phyloP scores from a whole-genome alignment of 2,329 filamentous ascomycete species.

The Aureobasidium lini region DNA sequence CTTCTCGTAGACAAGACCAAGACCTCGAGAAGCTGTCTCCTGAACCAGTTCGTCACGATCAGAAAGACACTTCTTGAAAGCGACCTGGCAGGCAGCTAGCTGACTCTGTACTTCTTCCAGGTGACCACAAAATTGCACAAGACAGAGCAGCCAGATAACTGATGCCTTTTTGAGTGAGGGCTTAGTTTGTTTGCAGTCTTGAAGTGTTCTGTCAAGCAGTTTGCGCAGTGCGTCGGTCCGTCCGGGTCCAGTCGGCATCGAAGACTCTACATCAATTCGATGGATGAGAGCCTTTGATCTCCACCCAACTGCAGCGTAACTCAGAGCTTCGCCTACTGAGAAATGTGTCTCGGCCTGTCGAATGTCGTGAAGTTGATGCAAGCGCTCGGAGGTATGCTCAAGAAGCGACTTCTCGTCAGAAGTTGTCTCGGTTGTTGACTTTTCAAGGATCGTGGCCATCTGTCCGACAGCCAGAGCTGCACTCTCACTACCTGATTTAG shows the following conservation, averaged over 20 bases:
- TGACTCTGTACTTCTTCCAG: conserved; percentile 64
- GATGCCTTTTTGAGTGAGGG: conserved; percentile 85
- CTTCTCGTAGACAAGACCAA: conserved; percentile 90
- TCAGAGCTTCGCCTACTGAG: conserved; percentile 79
- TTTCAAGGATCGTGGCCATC: conserved; percentile 57
- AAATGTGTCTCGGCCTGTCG: conserved; percentile 86
- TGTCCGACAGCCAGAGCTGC: conserved; percentile 76
- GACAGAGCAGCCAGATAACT: conserved; percentile 87
- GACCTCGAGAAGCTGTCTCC: conserved; percentile 83
- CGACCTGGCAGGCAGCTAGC: conserved; percentile 71
- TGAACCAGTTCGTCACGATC: conserved; percentile 92
- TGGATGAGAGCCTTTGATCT: conserved; percentile 70
- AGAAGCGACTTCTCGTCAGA: conserved; percentile 36
- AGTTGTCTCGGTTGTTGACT: conserved; percentile 30
- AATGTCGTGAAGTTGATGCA: conserved; percentile 75
- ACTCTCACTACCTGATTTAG: conserved; percentile 73
- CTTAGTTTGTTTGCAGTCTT: conserved; percentile 74
- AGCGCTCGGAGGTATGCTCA: conserved; percentile 53
- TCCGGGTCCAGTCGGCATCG: conserved; percentile 35
- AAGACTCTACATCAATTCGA: conserved; percentile 64
- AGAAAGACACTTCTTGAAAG: conserved; percentile 80
- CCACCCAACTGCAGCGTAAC: conserved; percentile 72
- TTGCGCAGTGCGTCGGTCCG: conserved; percentile 38
- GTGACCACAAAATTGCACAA: conserved; percentile 85
- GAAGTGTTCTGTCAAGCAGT: conserved; percentile 65